Conservation (phyloP, 2,329 filamentous ascomycete genomes). For the Calonectria hongkongensis region DNA sequence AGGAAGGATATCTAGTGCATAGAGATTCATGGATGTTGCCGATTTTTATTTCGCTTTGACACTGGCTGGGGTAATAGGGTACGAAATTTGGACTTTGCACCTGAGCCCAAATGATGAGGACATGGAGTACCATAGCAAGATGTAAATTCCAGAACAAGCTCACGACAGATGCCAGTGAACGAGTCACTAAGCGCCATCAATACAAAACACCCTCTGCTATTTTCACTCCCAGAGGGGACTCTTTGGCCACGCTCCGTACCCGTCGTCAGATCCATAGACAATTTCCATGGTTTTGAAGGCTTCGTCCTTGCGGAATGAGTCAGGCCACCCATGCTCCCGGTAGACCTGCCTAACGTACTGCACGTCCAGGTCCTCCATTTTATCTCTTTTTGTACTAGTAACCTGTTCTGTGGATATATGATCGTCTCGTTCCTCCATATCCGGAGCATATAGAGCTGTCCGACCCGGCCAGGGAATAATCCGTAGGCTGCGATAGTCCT, state of each 20-base stretch:
- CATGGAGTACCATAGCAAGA: not conserved
- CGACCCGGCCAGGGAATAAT: slow-evolving; percentile 45
- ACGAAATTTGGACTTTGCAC: slow-evolving; percentile 8
- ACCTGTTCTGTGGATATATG: slow-evolving; percentile 44
- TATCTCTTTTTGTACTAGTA: slow-evolving; percentile 35
- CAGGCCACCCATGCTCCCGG: slow-evolving; percentile 58
- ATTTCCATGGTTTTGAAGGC: slow-evolving; percentile 20
- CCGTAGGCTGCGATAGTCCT: slow-evolving; percentile 49
- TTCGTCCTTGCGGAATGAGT: slow-evolving; percentile 56
- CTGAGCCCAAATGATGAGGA: slow-evolving; percentile 3
- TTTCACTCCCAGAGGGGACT: slow-evolving; percentile 5
- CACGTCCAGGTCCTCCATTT: slow-evolving; percentile 44
- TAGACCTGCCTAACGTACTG: slow-evolving; percentile 53
- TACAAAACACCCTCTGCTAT: not conserved
- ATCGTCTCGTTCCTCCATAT: slow-evolving; percentile 32
- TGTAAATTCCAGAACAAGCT: not conserved
- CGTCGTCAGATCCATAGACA: slow-evolving; percentile 1
- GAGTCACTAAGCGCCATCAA: not conserved
- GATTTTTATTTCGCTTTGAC: not conserved
- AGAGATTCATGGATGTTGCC: not conserved
- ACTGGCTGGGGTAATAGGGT: not conserved
- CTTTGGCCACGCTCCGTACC: not conserved
- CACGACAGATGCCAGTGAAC: not conserved
- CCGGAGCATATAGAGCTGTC: slow-evolving; percentile 24
- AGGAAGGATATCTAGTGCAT: not conserved